These are phyloP conservation scores for Amylostereum areolatum DNA, from an alignment of 1,284 basidiomycete genomes.

Conservation along the genomic window DNA sequence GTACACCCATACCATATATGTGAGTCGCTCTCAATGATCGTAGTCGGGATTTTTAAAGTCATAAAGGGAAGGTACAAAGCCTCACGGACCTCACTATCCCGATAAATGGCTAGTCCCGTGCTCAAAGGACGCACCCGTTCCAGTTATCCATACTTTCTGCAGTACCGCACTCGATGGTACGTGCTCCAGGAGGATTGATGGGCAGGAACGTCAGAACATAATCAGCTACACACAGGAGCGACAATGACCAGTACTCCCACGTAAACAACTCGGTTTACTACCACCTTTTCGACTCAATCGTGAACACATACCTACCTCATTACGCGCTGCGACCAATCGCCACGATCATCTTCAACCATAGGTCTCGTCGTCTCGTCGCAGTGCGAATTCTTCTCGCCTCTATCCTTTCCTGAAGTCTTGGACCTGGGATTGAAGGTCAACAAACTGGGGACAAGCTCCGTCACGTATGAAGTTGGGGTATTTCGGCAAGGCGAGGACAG, in stretches of 20 bases:
- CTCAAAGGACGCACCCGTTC: constrained; percentile 33
- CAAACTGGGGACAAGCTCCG: constrained; percentile 64
- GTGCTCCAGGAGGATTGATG: constrained; percentile 14
- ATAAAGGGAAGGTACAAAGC: no score
- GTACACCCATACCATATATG: no score
- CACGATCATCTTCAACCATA: constrained; percentile 45
- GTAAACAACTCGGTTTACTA: constrained; percentile 78
- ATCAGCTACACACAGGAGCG: constrained; percentile 43
- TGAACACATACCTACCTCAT: constrained; percentile 72
- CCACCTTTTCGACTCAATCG: constrained; percentile 69
- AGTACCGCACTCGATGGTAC: constrained; percentile 66
- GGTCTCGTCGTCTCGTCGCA: constrained; percentile 70
- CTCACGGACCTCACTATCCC: neutral
- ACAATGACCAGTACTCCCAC: constrained; percentile 78
- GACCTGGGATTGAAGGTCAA: constrained; percentile 61
- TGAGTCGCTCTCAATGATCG: no score
- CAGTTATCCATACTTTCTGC: constrained; percentile 54
- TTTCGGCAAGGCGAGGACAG: constrained; percentile 44
- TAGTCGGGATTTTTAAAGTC: no score
- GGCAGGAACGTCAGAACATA: neutral
- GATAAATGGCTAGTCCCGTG: neutral
- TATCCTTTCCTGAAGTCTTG: constrained; percentile 63
- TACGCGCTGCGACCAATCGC: constrained; percentile 48
- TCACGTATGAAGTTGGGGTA: constrained; percentile 69
- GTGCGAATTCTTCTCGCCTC: constrained; percentile 64